Evolutionary conservation across 176 grass and related monocot species (phyloP).

Genomic region (Aegilops speltoides): DNA sequence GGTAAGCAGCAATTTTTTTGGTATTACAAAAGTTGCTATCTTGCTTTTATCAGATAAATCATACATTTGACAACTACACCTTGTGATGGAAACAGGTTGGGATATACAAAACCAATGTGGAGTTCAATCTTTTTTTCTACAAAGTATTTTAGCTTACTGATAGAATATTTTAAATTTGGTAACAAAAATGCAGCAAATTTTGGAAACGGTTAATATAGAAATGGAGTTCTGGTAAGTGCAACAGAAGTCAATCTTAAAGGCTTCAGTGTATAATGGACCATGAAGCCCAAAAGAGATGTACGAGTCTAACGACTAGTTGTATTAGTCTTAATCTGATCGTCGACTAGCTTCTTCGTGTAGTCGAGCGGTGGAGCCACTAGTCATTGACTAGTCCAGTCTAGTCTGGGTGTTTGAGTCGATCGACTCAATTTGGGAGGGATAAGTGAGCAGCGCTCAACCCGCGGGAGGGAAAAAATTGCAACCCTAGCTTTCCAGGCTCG

Average conservation of each 20-base stretch:
- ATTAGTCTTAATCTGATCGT: too few relatives aligned
- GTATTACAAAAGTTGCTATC: background rate
- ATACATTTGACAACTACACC: background rate
- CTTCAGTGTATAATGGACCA: background rate
- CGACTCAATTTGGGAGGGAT: too few relatives aligned
- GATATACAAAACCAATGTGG: slow-evolving; percentile 25
- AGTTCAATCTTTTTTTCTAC: background rate
- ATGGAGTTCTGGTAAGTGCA: background rate
- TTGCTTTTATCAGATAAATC: background rate
- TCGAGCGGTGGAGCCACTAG: too few relatives aligned
- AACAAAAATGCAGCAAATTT: background rate
- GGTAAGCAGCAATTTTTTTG: background rate
- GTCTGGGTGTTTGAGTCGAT: too few relatives aligned
- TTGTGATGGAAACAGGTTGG: background rate
- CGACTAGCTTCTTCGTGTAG: too few relatives aligned
- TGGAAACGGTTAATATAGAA: background rate
- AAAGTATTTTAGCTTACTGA: background rate
- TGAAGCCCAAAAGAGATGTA: background rate
- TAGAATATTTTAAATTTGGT: background rate
- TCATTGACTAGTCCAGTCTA: too few relatives aligned
- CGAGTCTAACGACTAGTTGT: too few relatives aligned
- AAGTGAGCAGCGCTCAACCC: too few relatives aligned
- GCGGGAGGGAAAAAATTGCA: too few relatives aligned
- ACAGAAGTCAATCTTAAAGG: slow-evolving; percentile 12
- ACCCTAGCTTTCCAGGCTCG: too few relatives aligned